Base-by-base conservation (phyloP, 2,329 filamentous ascomycete genomes). In the Alternaria gaisen region DNA sequence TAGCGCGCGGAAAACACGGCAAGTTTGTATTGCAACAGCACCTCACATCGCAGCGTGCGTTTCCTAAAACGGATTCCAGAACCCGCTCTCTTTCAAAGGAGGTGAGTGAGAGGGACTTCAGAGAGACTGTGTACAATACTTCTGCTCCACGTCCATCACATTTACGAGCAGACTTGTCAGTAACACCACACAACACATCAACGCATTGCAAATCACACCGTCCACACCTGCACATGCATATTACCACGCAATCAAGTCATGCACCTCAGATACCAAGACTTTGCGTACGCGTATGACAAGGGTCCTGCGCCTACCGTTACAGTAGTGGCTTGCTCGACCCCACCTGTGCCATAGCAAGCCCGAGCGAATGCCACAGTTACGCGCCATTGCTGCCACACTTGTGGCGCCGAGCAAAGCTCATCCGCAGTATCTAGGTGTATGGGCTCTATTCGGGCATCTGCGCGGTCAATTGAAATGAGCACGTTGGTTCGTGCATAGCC, bases 181-280 rank as follows among this genome's bases (percentile, higher is more conserved):
- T 30, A 34, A 38, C 32, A 38, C 14, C 18, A 14, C 16, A 47
- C 22, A n/a, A 36, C 16, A 34, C 38, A 34, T 32, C 11, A 28
- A 20, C 11, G 32, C 50, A 41, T 18, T 3, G 18, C 20, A 22
- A 3, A 28, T 20, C 4, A 3, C 7, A 26, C 26, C 11, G 5
- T n/a, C 22, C 24, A 34, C n/a, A 16, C 41, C 7, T 32, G 20
- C 46, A 40, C 36, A 16, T 20, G 34, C 20, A 22, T 6, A 48
- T 44, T 30, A 40, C 26, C 12, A 47, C 43, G 20, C n/a, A 60
- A 10, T 38, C 43, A 50, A 59, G 58, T 63, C 62, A 65, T 66
- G 61, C 68, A 59, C 66, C 60, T 62, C 63, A 56, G 22, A 42
- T 66, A 48, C 68, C 66, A 70, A 70, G 68, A 61, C 64, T 50